Base-by-base conservation (phyloP, 2,329 filamentous ascomycete species). In the Tolypocladium inflatum region DNA sequence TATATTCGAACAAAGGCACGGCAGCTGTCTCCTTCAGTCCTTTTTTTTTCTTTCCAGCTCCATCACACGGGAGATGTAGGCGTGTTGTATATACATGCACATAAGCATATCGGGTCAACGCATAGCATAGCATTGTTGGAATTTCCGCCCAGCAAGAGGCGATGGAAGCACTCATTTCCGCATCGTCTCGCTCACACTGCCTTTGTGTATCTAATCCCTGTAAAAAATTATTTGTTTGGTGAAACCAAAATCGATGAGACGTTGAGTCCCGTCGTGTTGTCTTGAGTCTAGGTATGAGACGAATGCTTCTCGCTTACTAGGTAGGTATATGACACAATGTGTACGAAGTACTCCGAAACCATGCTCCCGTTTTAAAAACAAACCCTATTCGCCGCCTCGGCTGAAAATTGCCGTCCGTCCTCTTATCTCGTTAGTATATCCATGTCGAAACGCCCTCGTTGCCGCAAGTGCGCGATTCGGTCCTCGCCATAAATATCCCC, bases 81-180 rank as follows among this genome's bases (percentile, higher is more conserved):
- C 38, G 48, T 33, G 33, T 55, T 54, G 54, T 57, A 58, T 58
- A 60, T 35, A 58, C 26, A 52, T 55, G 50, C 53, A 53, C 35
- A 37, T 35, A 39, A 13, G 41, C 54, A 55, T 33, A 43, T 39
- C 23, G 23, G 17, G 26, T 35, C 30, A 54, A 54, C 45, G 53
- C 51, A 59, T 38, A 54, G 54, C 53, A 61, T 55, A 33, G 54
- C 35, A 58, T 41, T 39, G 37, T 6, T 43, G 53, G 42, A 56
- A 56, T 50, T 26, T 23, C 7, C 11, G 23, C 11, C 41, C 10
- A 42, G 9, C 10, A 19, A 17, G n/a, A 41, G 23, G 5, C 37
- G 10, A 30, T 19, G 13, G 33, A 19, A 21, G 30, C 39, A 51
- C 11, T 3, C 17, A 7, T 50, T 19, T 50, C 38, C 4, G 1